Conservation (phyloP, 768 basidiomycete species). For the Amanita thiersii region DNA sequence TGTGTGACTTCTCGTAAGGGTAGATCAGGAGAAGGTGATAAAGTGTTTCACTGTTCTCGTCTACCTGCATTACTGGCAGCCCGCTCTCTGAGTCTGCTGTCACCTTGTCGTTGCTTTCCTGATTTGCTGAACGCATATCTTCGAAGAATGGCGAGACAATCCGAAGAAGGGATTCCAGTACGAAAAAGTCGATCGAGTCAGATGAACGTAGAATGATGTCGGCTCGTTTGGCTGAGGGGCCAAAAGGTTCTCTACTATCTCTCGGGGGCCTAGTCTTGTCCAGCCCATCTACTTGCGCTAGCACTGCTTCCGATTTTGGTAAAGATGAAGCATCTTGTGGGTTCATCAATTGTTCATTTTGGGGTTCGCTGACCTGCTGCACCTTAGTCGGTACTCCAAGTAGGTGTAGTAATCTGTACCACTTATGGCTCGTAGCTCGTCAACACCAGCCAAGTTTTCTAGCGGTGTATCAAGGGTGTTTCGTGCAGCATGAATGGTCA, state of each 20-base stretch:
- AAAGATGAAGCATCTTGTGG: too few relatives aligned
- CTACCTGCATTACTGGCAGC: neutral
- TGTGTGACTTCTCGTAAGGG: neutral
- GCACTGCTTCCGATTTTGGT: too few relatives aligned
- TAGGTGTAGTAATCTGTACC: constrained; percentile 2
- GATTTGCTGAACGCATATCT: constrained; percentile 14
- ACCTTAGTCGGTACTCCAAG: constrained; percentile 1
- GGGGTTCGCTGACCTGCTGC: neutral
- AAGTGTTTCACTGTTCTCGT: constrained; percentile 3
- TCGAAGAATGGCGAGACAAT: constrained; percentile 22
- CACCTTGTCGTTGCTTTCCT: neutral
- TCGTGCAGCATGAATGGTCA: neutral
- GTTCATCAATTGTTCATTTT: neutral
- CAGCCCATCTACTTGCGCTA: too few relatives aligned
- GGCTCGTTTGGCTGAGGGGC: constrained; percentile 15
- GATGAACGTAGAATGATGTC: constrained; percentile 19
- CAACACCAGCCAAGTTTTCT: neutral
- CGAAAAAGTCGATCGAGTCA: constrained; percentile 23
- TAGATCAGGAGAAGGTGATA: constrained; percentile 2
- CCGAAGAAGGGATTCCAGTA: constrained; percentile 18
- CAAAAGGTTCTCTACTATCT: too few relatives aligned
- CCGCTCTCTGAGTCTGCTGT: neutral
- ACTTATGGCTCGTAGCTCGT: neutral
- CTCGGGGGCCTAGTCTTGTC: too few relatives aligned
- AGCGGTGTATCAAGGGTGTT: neutral